These are phyloP conservation scores for Diaporthe ilicicola DNA, from an alignment of 2,329 filamentous ascomycete species.

Conservation along the genomic window DNA sequence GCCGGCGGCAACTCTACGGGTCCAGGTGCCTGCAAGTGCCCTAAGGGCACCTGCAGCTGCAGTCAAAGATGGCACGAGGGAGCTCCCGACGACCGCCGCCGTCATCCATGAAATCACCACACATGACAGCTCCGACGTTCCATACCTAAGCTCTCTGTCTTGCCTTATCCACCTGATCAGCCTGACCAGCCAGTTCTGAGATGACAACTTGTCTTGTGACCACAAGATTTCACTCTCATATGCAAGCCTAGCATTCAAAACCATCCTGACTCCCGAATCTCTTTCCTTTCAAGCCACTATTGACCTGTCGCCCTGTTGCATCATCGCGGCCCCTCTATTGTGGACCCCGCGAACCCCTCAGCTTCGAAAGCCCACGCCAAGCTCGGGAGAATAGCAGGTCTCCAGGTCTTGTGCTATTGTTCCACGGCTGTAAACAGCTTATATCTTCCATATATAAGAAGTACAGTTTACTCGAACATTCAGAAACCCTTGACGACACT, in stretches of 20 bases:
- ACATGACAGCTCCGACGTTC: slow-evolving; percentile 12
- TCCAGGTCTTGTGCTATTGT: background rate
- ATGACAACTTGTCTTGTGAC: background rate
- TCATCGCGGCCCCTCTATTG: slow-evolving; percentile 22
- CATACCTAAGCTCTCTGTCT: background rate
- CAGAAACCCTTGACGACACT: background rate
- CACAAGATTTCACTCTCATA: background rate
- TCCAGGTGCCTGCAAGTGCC: background rate
- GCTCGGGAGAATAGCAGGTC: background rate
- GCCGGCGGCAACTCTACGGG: slow-evolving; percentile 6
- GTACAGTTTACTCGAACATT: background rate
- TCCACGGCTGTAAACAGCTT: background rate
- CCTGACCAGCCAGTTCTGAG: background rate
- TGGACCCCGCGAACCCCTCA: slow-evolving; percentile 11
- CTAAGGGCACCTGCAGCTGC: slow-evolving; percentile 2
- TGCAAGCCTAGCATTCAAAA: background rate
- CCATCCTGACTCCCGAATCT: background rate
- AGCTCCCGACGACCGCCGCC: background rate
- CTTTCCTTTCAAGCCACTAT: background rate
- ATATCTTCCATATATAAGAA: background rate
- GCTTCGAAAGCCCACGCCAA: background rate
- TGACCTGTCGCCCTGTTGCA: slow-evolving; percentile 17
- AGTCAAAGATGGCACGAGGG: background rate
- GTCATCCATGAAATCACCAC: slow-evolving; percentile 6
- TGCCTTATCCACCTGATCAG: background rate